phyloP scores from a whole-genome alignment of 805 yeast genomes.

The Suhomyces faveliae region DNA sequence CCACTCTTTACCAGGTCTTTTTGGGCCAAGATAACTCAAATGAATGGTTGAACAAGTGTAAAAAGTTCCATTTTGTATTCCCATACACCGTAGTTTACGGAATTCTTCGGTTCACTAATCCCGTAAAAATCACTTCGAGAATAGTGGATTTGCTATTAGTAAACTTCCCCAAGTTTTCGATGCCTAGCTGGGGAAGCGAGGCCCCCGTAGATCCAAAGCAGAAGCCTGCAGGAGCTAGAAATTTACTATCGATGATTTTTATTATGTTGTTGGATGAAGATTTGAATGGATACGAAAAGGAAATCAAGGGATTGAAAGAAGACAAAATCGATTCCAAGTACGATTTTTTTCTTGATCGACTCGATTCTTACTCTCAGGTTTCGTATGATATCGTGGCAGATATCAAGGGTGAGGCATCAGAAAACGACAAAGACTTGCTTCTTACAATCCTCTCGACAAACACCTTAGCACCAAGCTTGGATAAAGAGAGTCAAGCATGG shows the following conservation, averaged over 20 bases:
- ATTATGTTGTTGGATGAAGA: slow-evolving; percentile 75
- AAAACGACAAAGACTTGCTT: slow-evolving; percentile 19
- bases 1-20: slow-evolving; percentile 77
- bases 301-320: slow-evolving; percentile 46
- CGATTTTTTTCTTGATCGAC: slow-evolving; percentile 26
- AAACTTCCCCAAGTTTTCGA: slow-evolving; percentile 31
- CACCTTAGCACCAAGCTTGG: slow-evolving; percentile 17
- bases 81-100: slow-evolving; percentile 80
- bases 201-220: background rate
- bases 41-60: slow-evolving; percentile 69
- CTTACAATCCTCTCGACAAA: slow-evolving; percentile 23
- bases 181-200: slow-evolving; percentile 19
- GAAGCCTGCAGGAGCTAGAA: slow-evolving; percentile 21
- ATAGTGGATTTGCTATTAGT: slow-evolving; percentile 78
- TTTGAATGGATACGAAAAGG: slow-evolving; percentile 57
- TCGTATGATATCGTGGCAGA: slow-evolving; percentile 13
- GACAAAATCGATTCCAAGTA: slow-evolving; percentile 32
- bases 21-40: slow-evolving; percentile 79
- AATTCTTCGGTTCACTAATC: slow-evolving; percentile 80
- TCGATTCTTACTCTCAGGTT: slow-evolving; percentile 24
- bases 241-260: slow-evolving; percentile 68
- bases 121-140: slow-evolving; percentile 76
- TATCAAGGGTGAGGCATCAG: slow-evolving; percentile 16
- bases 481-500: background rate
- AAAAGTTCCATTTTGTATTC: slow-evolving; percentile 69